Evolutionary conservation across 345 rosid genomes (phyloP).

Genomic region (Citrus cavaleriei): DNA sequence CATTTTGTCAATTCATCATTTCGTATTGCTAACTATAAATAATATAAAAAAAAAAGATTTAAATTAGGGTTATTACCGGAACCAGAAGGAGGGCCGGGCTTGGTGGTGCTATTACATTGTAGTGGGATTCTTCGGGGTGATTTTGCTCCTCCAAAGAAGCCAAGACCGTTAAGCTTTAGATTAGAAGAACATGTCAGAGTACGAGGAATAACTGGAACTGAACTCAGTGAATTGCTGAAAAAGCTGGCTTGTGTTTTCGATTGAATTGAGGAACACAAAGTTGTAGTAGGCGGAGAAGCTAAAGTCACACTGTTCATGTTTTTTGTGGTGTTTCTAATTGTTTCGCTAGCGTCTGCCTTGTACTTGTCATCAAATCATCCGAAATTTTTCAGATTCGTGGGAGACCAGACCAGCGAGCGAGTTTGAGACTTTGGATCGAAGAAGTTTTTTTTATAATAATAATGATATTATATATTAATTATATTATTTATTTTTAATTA

Average conservation of each 20-base stretch:
- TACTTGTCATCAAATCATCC: not conserved
- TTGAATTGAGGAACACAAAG: constrained; percentile 9
- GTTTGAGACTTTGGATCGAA: not conserved
- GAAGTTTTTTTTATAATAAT: no score
- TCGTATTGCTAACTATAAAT: no score
- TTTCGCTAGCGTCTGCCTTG: not conserved
- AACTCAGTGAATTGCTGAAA: not conserved
- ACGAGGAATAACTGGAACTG: constrained; percentile 11
- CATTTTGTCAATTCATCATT: not conserved
- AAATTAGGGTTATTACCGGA: constrained; percentile 25
- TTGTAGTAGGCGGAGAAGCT: constrained; percentile 2
- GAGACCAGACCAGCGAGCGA: not conserved
- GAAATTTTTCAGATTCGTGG: not conserved
- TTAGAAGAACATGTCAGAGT: constrained; percentile 10
- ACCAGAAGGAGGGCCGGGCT: constrained; percentile 26
- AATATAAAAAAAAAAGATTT: not conserved
- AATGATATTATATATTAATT: no score
- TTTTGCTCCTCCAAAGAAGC: constrained; percentile 14
- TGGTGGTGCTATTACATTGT: constrained; percentile 29
- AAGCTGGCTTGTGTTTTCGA: constrained; percentile 1
- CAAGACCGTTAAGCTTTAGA: constrained; percentile 21
- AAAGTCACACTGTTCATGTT: constrained; percentile 16
- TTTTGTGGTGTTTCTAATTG: not conserved
- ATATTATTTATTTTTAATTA: no score
- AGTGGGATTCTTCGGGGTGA: constrained; percentile 18